These are phyloP conservation scores for Ophiostoma piceae DNA, from an alignment of 2,329 filamentous ascomycete species.

Conservation along the genomic window DNA sequence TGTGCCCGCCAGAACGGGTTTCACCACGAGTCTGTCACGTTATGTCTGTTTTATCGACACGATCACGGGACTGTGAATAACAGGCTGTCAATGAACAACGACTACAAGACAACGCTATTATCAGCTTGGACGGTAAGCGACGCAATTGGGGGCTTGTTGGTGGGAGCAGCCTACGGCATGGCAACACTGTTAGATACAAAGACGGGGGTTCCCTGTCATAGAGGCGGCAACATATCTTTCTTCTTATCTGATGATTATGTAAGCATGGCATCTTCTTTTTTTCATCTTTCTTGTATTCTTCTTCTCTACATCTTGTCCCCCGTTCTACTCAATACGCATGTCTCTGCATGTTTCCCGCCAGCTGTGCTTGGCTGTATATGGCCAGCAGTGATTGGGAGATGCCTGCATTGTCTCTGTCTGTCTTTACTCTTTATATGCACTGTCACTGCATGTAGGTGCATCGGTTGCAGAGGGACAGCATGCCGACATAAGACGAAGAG, in stretches of 20 bases:
- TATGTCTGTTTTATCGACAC: background rate
- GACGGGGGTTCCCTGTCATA: background rate
- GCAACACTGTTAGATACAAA: background rate
- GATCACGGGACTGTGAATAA: background rate
- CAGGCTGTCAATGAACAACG: no score
- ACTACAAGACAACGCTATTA: no score
- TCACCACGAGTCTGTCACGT: background rate
- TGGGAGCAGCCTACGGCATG: background rate
- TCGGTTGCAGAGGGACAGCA: slow-evolving; percentile 6
- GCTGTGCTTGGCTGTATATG: slow-evolving; percentile 3
- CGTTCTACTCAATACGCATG: background rate
- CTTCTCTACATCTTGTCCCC: background rate
- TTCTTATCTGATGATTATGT: background rate
- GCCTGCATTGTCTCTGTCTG: background rate
- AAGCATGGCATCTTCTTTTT: background rate
- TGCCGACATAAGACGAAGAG: background rate
- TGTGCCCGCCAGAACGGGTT: background rate
- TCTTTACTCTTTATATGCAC: background rate
- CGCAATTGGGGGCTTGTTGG: background rate
- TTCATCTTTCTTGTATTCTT: no score
- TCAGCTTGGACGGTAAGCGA: background rate
- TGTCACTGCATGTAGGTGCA: slow-evolving; percentile 3
- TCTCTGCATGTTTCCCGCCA: background rate
- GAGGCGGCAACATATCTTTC: background rate
- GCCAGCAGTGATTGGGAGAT: background rate